Evolutionary conservation across 495 filamentous ascomycete genomes (phyloP).

Genomic region (Glarea lozoyensis): DNA sequence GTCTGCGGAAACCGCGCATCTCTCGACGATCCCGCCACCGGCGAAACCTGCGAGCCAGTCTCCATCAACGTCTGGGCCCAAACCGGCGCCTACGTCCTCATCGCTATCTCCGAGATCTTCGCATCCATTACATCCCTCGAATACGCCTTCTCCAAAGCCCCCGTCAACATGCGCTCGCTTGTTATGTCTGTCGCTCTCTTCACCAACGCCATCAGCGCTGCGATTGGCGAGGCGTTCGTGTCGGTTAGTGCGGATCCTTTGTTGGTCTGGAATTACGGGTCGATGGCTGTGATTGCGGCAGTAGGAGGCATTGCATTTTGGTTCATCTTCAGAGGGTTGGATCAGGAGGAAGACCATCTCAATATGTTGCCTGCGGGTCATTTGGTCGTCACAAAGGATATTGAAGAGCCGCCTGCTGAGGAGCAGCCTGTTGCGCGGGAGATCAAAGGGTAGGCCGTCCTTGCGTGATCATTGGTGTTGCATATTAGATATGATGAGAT

Average conservation of each 20-base stretch:
- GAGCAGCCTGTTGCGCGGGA: background rate
- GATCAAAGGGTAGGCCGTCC: conserved; percentile 3
- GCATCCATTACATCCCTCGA: conserved; percentile 41
- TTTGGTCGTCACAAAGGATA: conserved; percentile 16
- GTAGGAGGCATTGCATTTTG: conserved; percentile 55
- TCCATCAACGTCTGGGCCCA: conserved; percentile 24
- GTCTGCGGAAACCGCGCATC: conserved; percentile 44
- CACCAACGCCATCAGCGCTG: conserved; percentile 60
- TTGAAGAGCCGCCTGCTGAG: conserved; percentile 4
- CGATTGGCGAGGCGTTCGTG: conserved; percentile 63
- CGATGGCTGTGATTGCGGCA: conserved; percentile 52
- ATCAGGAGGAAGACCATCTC: conserved; percentile 54
- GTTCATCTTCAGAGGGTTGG: conserved; percentile 46
- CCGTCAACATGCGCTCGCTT: conserved; percentile 66
- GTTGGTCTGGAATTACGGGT: conserved; percentile 55
- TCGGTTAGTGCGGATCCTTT: conserved; percentile 55
- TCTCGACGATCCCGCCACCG: conserved; percentile 1
- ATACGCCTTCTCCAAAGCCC: conserved; percentile 75
- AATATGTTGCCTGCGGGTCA: conserved; percentile 47
- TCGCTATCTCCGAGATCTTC: conserved; percentile 33
- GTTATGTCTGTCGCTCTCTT: conserved; percentile 62
- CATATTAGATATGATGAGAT: too few species aligned
- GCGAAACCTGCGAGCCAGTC: conserved; percentile 6
- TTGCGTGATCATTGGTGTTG: too few species aligned
- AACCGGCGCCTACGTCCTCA: conserved; percentile 26